Evolutionary conservation across 2,329 filamentous ascomycete genomes (phyloP).

Genomic region (Cordyceps farinosa): DNA sequence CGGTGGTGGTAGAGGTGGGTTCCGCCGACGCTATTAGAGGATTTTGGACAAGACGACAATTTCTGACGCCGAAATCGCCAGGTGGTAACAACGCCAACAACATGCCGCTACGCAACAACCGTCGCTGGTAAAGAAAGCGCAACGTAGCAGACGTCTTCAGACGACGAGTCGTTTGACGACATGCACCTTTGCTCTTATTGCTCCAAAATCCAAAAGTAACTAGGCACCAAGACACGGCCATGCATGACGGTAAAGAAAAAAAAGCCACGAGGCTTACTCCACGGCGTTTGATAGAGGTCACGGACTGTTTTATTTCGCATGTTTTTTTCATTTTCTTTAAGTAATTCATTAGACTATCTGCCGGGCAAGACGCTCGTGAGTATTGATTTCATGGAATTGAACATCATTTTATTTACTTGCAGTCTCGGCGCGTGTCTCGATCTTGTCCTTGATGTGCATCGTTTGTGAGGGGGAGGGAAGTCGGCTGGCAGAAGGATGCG

Average conservation of each 20-base stretch:
- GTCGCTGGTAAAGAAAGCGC: constrained; percentile 44
- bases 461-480: neutral
- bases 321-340: constrained; percentile 11
- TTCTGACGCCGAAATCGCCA: constrained; percentile 28
- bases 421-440: neutral
- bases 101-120: constrained; percentile 46
- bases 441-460: neutral
- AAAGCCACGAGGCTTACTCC: constrained; percentile 19
- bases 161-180: constrained; percentile 10
- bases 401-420: constrained; percentile 2
- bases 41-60: constrained; percentile 24
- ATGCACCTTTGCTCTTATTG: constrained; percentile 13
- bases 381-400: constrained; percentile 12
- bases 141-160: constrained; percentile 10
- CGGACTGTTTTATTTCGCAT: constrained; percentile 20
- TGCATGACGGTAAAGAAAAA: constrained; percentile 19
- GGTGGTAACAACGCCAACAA: constrained; percentile 48
- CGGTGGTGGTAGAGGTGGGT: constrained; percentile 48
- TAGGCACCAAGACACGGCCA: constrained; percentile 6
- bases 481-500: neutral
- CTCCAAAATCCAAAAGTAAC: constrained; percentile 12
- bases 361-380: constrained; percentile 12
- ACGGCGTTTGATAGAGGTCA: constrained; percentile 33
- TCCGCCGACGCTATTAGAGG: constrained; percentile 30
- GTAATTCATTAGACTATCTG: constrained; percentile 17